Percentiles rank a stretch among this genome's conserved stretches.
Conservation (phyloP, 1,284 basidiomycete genomes). For the Cryptococcus sp. region DNA sequence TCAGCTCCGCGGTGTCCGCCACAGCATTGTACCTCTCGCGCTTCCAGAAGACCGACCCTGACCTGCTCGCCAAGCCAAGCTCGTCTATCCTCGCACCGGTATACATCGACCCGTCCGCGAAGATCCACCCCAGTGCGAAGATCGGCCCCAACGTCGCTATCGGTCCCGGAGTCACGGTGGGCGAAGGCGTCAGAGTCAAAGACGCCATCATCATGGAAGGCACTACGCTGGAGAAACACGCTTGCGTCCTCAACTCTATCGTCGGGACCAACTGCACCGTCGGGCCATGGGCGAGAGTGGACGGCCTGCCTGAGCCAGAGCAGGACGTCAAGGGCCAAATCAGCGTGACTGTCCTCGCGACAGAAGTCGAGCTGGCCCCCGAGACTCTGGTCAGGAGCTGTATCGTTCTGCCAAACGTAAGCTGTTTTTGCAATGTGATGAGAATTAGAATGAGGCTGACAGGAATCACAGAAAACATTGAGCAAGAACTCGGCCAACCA, state of each 20-base stretch:
- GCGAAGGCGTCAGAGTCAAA: slow-evolving; percentile 56
- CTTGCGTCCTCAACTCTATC: slow-evolving; percentile 57
- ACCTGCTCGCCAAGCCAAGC: slow-evolving; percentile 39
- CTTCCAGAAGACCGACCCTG: slow-evolving; percentile 42
- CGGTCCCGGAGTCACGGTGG: slow-evolving; percentile 53
- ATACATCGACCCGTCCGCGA: slow-evolving; percentile 55
- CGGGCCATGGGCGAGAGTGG: slow-evolving; percentile 58
- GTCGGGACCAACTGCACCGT: slow-evolving; percentile 51
- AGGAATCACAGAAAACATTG: slow-evolving; percentile 51
- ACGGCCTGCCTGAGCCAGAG: slow-evolving; percentile 53
- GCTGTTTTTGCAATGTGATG: slow-evolving; percentile 6
- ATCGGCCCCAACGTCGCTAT: slow-evolving; percentile 58
- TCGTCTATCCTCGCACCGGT: slow-evolving; percentile 55
- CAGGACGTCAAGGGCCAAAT: slow-evolving; percentile 53
- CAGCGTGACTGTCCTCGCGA: slow-evolving; percentile 52
- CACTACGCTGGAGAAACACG: slow-evolving; percentile 54
- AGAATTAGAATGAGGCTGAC: background rate
- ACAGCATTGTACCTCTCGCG: slow-evolving; percentile 54
- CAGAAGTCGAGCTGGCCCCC: slow-evolving; percentile 54
- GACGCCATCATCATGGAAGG: slow-evolving; percentile 58
- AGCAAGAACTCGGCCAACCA: slow-evolving; percentile 54
- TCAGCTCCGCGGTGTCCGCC: slow-evolving; percentile 57
- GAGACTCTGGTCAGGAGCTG: slow-evolving; percentile 54
- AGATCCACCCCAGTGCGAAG: slow-evolving; percentile 55
- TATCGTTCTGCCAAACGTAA: slow-evolving; percentile 57